Conservation (phyloP, 352 stramenopile genomes). For the Pseudoperonospora humuli region DNA sequence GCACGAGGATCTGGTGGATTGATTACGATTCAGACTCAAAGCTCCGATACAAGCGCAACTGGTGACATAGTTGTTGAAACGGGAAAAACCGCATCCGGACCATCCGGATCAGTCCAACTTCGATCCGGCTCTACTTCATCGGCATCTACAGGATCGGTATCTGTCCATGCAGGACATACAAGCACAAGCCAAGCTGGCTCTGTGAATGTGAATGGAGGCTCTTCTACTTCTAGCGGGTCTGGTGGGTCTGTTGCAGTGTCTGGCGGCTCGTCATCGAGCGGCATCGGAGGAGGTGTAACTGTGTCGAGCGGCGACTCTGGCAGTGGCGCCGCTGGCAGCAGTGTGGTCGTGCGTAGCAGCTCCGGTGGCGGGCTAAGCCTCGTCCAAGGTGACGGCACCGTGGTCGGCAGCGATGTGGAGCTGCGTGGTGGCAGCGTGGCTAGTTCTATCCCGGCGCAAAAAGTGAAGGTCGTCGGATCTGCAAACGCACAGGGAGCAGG, state of each 20-base stretch:
- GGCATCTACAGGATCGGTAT: conserved; percentile 4
- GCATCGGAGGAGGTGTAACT: conserved; percentile 17
- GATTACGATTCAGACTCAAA: conserved; percentile 16
- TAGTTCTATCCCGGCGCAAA: conserved; percentile 10
- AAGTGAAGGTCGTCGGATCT: conserved; percentile 19
- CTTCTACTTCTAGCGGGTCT: conserved; percentile 11
- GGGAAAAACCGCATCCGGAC: conserved; percentile 3
- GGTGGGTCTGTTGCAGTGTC: conserved; percentile 9
- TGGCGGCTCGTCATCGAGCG: conserved; percentile 15
- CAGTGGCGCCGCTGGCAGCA: conserved; percentile 6
- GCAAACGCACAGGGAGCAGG: conserved; percentile 15
- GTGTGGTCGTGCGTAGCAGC: conserved; percentile 14
- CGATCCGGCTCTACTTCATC: conserved; percentile 11
- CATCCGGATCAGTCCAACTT: conserved; percentile 11
- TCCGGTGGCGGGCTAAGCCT: conserved; percentile 17
- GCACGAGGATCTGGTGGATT: conserved; percentile 5
- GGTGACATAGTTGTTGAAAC: conserved; percentile 15
- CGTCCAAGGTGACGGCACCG: conserved; percentile 14
- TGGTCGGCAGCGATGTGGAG: conserved; percentile 20
- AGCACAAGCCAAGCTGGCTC: conserved; percentile 1
- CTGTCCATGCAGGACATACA: conserved; percentile 8
- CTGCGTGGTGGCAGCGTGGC: conserved; percentile 12
- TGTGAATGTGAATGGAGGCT: conserved; percentile 1
- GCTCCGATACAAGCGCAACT: conserved; percentile 8
- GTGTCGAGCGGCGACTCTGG: conserved; percentile 17